Base-by-base conservation (phyloP, 352 stramenopile species). In the Globisporangium cylindrosporum region DNA sequence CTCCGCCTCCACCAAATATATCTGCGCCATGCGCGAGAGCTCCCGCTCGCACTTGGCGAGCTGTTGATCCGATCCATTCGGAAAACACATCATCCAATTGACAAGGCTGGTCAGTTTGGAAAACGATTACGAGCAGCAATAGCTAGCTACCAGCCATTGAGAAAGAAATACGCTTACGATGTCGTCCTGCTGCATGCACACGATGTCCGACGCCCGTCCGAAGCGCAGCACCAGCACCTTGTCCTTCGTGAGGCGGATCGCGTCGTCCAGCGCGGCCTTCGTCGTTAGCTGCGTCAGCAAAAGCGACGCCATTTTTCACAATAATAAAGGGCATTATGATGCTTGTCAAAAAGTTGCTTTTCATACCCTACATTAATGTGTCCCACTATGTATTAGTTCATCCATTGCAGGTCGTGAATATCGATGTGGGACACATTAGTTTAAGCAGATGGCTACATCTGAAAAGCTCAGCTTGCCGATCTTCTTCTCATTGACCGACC, bases 201-300 rank as follows among this genome's bases (percentile, higher is more conserved):
- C 79, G 34, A 74, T 59, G 43, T 96, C 89, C 3, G 68, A 74
- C 5, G 81, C 76, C 38, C 82, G 75, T 3, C 89, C 89, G 48
- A 96, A 95, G 70, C 89, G 87, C 59, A 96, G 72, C 49, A 95
- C 85, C 10, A 95, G 59, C 59, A 96, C 87, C 58, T 91, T 90
- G 72, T 94, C 82, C 66, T 90, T 89, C 0, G 89, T 95, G 64
- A 67, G 34, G 66, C 83, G 80, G 68, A 96, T 95, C 32, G 84
- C 86, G 56, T 86, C 78, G 71, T 96, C 89, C 41, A 96, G 76
- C 29, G 74, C 80, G 6, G 69, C 64, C 70, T 96, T 96, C 18
- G 62, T 83, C 59, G 46, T 43, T 43, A 96, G 73, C 15, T 77
- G 70, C 70, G 90, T 74, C n/a, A 96, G 75, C 70, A 95, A 67